These are phyloP conservation scores for Calonectria multiphialidica DNA, from an alignment of 2,329 filamentous ascomycete genomes.

Conservation along the genomic window DNA sequence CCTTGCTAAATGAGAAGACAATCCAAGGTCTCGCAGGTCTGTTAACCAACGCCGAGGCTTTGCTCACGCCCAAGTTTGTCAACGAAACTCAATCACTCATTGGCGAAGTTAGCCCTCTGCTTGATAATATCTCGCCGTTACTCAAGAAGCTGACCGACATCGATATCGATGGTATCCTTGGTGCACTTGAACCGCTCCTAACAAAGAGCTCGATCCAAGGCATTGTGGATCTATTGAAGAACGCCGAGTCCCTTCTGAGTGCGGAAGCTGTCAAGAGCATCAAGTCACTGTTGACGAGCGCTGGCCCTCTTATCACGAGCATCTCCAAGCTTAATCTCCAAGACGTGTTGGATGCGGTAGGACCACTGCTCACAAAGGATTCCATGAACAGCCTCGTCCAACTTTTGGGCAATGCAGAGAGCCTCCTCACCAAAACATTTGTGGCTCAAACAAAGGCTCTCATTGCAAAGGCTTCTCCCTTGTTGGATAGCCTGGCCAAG, in stretches of 20 bases:
- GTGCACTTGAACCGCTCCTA: conserved; percentile 51
- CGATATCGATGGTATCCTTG: conserved; percentile 48
- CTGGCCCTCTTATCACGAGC: conserved; percentile 37
- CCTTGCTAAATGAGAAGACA: conserved; percentile 43
- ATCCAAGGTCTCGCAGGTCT: conserved; percentile 45
- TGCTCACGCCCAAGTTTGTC: conserved; percentile 40
- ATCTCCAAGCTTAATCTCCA: conserved; percentile 49
- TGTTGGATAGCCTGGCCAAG: too few relatives aligned
- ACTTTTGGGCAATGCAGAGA: too few relatives aligned
- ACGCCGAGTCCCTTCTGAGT: conserved; percentile 46
- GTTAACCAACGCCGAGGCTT: conserved; percentile 44
- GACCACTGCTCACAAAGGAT: too few relatives aligned
- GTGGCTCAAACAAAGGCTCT: too few relatives aligned
- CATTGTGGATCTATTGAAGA: conserved; percentile 47
- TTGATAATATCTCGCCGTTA: conserved; percentile 38
- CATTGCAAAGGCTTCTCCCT: too few relatives aligned
- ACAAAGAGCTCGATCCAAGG: conserved; percentile 47
- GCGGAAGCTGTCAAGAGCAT: conserved; percentile 36
- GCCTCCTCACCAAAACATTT: too few relatives aligned
- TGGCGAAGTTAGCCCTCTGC: conserved; percentile 46
- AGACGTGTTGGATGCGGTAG: conserved; percentile 42
- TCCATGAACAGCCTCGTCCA: too few relatives aligned
- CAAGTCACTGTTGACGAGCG: conserved; percentile 10
- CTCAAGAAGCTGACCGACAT: conserved; percentile 46
- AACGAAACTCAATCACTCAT: conserved; percentile 46